These are phyloP conservation scores for Neofusicoccum laricinum DNA, from an alignment of 2,329 filamentous ascomycete genomes.

Conservation along the genomic window DNA sequence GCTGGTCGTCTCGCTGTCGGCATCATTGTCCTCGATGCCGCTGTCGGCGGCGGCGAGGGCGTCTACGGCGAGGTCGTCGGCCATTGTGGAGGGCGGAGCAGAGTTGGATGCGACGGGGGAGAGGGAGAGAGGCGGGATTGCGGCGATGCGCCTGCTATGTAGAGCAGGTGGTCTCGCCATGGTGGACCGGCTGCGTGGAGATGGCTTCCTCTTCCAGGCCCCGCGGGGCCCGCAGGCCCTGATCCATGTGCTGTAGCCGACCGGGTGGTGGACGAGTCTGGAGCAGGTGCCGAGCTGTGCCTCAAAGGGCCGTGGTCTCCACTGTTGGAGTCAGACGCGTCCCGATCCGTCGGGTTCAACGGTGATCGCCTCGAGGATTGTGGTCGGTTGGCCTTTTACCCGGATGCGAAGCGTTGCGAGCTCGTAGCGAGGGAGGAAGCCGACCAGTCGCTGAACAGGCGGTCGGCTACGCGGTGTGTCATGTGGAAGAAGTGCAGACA, in stretches of 20 bases:
- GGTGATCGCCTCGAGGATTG: neutral
- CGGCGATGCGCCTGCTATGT: too few relatives aligned
- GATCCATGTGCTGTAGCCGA: neutral
- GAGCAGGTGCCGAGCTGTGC: neutral
- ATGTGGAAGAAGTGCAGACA: neutral
- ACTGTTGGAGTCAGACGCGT: neutral
- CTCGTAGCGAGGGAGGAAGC: neutral
- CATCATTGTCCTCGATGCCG: neutral
- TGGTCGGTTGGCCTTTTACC: neutral
- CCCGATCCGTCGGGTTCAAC: neutral
- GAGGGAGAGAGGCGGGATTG: neutral
- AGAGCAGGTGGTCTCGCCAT: neutral
- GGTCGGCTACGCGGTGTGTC: neutral
- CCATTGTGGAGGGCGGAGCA: neutral
- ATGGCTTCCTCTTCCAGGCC: neutral
- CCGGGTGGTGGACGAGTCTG: neutral
- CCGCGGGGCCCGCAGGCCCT: neutral
- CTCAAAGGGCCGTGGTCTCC: neutral
- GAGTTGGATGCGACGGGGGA: too few relatives aligned
- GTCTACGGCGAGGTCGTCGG: neutral
- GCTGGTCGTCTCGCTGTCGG: constrained; percentile 11
- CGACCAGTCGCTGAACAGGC: neutral
- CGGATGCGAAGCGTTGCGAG: neutral
- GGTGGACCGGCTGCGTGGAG: neutral
- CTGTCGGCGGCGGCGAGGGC: neutral